Base-by-base conservation (phyloP, 2,329 filamentous ascomycete species). In the Aureobasidium namibiae region DNA sequence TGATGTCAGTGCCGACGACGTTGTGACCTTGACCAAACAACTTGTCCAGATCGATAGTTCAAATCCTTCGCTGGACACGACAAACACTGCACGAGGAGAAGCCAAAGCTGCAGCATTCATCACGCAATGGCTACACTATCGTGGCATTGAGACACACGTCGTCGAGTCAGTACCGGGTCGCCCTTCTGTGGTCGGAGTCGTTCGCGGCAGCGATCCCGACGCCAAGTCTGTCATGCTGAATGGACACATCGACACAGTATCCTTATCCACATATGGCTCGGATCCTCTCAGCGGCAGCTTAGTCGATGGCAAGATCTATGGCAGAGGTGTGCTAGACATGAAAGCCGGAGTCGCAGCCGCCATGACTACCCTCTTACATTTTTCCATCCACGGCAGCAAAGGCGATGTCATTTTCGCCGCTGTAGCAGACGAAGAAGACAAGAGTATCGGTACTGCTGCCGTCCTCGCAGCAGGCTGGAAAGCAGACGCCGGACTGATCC, bases 291-390 rank as follows among this genome's bases (percentile, higher is more conserved):
- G 41, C 16, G 52, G 52, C n/a, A 21, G 13, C 10, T 14, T 56
- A 2, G 6, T 23, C 5, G 26, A 56, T 1, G 41, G 41, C 18
- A 41, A 36, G 8, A 56, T 56, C 38, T 44, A 42, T 10, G 52
- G 52, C 10, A 26, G 52, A 34, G 52, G 52, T n/a, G 52, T 56
- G 2, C n/a, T 56, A n/a, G 54, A 58, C 33, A 58, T 58, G 54
- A 49, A 58, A 18, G 44, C 41, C 4, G 54, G 41, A 11, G 33
- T 58, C 11, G 54, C 54, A 21, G 54, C 54, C 9, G 26, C 41
- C 33, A 46, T 58, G 54, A 58, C 44, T 18, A 58, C 39, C 14
- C 38, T 58, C 4, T 21, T 50, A 1, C 7, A 50, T 21, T 36
- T 38, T 4, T 38, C 33, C 9, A 4, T 9, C 13, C 48, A 50